Percentiles rank a stretch among this genome's conserved stretches.
These are phyloP conservation scores for Beauveria rudraprayagi DNA, from an alignment of 2,329 filamentous ascomycete species.

Conservation along the genomic window DNA sequence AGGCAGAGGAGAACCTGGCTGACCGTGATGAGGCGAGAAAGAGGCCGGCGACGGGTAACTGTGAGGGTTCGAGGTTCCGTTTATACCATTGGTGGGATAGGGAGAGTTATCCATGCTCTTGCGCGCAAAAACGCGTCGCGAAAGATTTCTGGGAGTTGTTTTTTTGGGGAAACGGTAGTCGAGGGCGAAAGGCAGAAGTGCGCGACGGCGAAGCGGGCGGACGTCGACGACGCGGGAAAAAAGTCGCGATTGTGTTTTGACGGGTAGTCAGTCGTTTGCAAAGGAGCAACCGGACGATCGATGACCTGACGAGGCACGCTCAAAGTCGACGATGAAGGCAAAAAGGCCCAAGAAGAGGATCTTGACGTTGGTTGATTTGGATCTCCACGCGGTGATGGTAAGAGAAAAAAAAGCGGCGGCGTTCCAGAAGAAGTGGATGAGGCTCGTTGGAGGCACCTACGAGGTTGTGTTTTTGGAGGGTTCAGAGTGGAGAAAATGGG, in stretches of 20 bases:
- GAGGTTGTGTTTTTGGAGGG: conserved; percentile 13
- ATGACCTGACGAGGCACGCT: not conserved
- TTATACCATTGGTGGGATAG: conserved; percentile 49
- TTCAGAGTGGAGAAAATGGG: conserved; percentile 14
- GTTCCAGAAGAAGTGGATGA: conserved; percentile 13
- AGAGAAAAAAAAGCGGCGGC: conserved; percentile 12
- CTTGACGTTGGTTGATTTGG: conserved; percentile 6
- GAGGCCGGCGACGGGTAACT: conserved; percentile 45
- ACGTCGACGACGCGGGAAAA: not conserved
- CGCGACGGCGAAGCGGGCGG: conserved; percentile 4
- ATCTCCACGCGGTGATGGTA: conserved; percentile 7
- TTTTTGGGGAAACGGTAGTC: conserved; percentile 14
- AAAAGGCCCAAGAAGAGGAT: not conserved
- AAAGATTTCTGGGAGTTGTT: conserved; percentile 15
- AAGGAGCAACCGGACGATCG: not conserved
- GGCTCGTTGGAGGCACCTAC: conserved; percentile 12
- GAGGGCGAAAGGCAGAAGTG: not conserved
- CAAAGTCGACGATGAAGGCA: not conserved
- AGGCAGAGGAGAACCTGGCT: conserved; percentile 38
- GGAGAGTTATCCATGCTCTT: conserved; percentile 48
- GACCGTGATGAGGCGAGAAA: conserved; percentile 44
- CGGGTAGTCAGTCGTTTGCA: not conserved
- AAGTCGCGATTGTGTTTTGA: conserved; percentile 1
- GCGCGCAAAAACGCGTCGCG: conserved; percentile 27
- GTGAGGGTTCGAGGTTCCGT: conserved; percentile 40